Evolutionary conservation across 177 flowering plant species (phyloP).

Genomic region (Vitis hybrid): DNA sequence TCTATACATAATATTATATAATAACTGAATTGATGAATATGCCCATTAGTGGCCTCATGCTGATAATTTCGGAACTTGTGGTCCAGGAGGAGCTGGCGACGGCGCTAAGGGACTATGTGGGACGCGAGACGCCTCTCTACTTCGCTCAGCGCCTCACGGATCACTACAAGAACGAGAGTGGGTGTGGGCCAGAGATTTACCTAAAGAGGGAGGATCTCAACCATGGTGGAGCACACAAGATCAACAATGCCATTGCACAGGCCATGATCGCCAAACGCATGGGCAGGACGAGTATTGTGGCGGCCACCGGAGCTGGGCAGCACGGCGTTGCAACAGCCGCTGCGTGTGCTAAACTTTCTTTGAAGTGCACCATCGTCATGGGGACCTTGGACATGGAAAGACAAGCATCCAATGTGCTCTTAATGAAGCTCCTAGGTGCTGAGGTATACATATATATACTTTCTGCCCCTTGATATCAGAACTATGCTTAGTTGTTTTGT

Average conservation of each 20-base stretch:
- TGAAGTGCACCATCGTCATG: conserved; percentile 57
- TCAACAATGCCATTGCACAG: conserved; percentile 67
- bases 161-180: conserved; percentile 36
- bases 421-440: conserved; percentile 55
- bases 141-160: conserved; percentile 51
- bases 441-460: conserved; percentile 25
- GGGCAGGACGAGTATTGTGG: conserved; percentile 41
- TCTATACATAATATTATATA: too few species aligned
- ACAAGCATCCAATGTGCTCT: conserved; percentile 40
- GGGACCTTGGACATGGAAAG: conserved; percentile 48
- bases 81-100: conserved; percentile 44
- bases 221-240: conserved; percentile 65
- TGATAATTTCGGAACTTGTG: not conserved
- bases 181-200: conserved; percentile 59
- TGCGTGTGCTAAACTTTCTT: conserved; percentile 46
- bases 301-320: conserved; percentile 70
- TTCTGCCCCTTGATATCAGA: too few species aligned
- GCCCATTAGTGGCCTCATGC: too few species aligned
- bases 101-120: conserved; percentile 54
- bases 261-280: conserved; percentile 63
- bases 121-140: conserved; percentile 69
- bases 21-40: too few species aligned
- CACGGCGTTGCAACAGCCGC: conserved; percentile 73
- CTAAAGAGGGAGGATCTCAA: conserved; percentile 69
- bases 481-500: too few species aligned